Evolutionary conservation across 306 rosid genomes (phyloP).

Genomic region (Vicia sativa): DNA sequence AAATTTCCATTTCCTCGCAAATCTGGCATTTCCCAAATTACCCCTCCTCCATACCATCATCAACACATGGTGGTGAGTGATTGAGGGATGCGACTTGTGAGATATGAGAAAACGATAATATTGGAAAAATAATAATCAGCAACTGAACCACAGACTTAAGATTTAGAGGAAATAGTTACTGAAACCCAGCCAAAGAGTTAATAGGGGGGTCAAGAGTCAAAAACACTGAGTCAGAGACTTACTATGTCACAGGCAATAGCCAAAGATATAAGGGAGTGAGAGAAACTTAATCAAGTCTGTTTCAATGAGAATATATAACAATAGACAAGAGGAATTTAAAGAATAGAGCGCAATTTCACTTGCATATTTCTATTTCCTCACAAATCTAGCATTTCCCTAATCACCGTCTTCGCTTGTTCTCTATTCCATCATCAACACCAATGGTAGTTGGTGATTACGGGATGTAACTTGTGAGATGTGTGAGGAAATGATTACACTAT

Average conservation of each 20-base stretch:
- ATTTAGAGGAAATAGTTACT: background rate
- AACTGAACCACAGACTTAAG: background rate
- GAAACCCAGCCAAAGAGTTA: too few relatives aligned
- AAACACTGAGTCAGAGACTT: background rate
- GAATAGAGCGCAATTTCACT: too few relatives aligned
- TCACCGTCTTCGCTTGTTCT: too few relatives aligned
- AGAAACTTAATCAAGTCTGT: too few relatives aligned
- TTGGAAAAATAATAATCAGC: background rate
- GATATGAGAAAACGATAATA: constrained; percentile 6
- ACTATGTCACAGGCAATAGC: background rate
- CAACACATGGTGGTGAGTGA: background rate
- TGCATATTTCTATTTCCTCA: too few relatives aligned
- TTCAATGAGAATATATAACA: too few relatives aligned
- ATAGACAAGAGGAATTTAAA: too few relatives aligned
- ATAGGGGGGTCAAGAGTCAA: too few relatives aligned
- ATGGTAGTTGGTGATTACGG: too few relatives aligned
- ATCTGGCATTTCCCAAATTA: background rate
- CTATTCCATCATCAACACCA: too few relatives aligned
- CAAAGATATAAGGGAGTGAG: too few relatives aligned
- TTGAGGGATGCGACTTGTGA: constrained; percentile 7
- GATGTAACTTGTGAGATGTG: background rate
- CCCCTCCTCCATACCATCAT: background rate
- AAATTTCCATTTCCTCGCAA: constrained; percentile 21
- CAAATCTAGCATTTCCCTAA: too few relatives aligned
- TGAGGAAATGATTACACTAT: background rate